Conservation (phyloP, 495 filamentous ascomycete species). For the Podospora tetraspora region DNA sequence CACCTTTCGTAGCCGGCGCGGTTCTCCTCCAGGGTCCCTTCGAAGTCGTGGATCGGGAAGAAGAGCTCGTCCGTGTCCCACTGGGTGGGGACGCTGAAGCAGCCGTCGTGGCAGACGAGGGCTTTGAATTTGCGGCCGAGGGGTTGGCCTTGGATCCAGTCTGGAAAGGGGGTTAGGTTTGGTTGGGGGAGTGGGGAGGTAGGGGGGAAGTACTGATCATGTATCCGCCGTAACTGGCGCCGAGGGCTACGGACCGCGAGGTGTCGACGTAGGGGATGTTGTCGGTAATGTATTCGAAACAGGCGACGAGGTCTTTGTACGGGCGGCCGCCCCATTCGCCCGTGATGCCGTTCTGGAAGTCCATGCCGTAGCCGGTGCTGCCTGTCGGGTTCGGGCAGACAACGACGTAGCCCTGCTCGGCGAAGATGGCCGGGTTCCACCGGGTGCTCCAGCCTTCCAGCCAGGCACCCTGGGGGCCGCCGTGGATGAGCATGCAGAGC, state of each 20-base stretch:
- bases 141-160: conserved; percentile 67
- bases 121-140: conserved; percentile 80
- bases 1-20: conserved; percentile 69
- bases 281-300: conserved; percentile 69
- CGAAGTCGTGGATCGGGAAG: conserved; percentile 80
- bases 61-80: conserved; percentile 81
- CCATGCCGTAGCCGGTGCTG: conserved; percentile 78
- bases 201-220: conserved; percentile 59
- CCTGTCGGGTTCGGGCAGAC: conserved; percentile 87
- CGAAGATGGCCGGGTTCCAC: conserved; percentile 89
- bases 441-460: conserved; percentile 76
- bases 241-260: conserved; percentile 68
- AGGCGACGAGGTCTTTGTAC: conserved; percentile 75
- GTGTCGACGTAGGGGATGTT: conserved; percentile 73
- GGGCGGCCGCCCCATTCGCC: conserved; percentile 73
- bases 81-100: conserved; percentile 73
- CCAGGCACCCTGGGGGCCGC: conserved; percentile 85
- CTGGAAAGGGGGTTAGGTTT: conserved; percentile 27
- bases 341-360: conserved; percentile 69
- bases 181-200: neutral
- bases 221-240: conserved; percentile 83
- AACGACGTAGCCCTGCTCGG: conserved; percentile 86
- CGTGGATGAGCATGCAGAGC: conserved; percentile 78
- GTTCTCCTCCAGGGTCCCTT: conserved; percentile 71
- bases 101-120: conserved; percentile 84